These are phyloP conservation scores for Pulchroboletus neoregius DNA, from an alignment of 1,284 basidiomycete species.

Conservation along the genomic window DNA sequence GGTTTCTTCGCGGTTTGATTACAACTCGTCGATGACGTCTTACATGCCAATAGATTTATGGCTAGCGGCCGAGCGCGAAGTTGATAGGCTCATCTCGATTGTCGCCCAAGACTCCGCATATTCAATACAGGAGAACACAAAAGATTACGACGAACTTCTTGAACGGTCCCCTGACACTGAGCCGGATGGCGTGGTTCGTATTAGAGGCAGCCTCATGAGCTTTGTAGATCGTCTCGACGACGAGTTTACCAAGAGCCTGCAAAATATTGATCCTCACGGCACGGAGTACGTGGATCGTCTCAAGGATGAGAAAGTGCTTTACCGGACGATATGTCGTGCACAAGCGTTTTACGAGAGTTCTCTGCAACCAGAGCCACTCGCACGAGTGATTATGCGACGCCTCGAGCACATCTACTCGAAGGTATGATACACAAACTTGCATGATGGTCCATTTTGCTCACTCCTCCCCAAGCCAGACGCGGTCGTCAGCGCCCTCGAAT, in stretches of 20 bases:
- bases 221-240: slow-evolving; percentile 97
- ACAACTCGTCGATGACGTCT: slow-evolving; percentile 82
- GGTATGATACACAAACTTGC: slow-evolving; percentile 41
- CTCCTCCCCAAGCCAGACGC: slow-evolving; percentile 70
- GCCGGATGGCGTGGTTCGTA: slow-evolving; percentile 63
- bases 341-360: slow-evolving; percentile 89
- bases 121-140: slow-evolving; percentile 81
- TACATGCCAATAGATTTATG: slow-evolving; percentile 94
- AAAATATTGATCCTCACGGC: slow-evolving; percentile 98
- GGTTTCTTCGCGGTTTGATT: slow-evolving; percentile 95
- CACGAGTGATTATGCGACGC: slow-evolving; percentile 89
- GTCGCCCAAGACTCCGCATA: slow-evolving; percentile 72
- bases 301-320: slow-evolving; percentile 93
- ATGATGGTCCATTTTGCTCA: slow-evolving; percentile 7
- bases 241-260: slow-evolving; percentile 96
- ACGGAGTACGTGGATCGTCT: slow-evolving; percentile 96
- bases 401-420: slow-evolving; percentile 99
- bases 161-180: slow-evolving; percentile 83
- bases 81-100: slow-evolving; percentile 82
- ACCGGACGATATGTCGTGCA: slow-evolving; percentile 88
- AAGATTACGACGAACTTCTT: slow-evolving; percentile 89
- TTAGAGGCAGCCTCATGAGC: slow-evolving; percentile 90
- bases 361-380: slow-evolving; percentile 72
- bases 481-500: slow-evolving; percentile 89
- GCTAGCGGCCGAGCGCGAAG: slow-evolving; percentile 83